Base-by-base conservation (phyloP, 345 rosid genomes). In the Ceriops decandra region DNA sequence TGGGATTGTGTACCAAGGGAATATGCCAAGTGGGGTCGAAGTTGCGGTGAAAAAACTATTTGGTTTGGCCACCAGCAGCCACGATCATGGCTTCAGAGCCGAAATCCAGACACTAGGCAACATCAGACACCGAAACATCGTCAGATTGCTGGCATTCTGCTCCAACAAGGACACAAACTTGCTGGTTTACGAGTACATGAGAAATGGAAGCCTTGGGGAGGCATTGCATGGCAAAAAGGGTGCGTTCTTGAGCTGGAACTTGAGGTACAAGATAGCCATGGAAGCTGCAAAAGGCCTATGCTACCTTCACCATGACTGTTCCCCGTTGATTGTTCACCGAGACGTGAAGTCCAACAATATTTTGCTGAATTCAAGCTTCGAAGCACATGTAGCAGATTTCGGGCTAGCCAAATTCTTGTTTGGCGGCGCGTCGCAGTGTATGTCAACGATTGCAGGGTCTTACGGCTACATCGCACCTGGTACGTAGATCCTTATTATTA, bases 401-500 rank as follows among this genome's bases (percentile, higher is more conserved):
- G 96, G 98, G 35, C 82, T 93, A 0, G 98, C 98, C 13, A 93
- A 93, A 80, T 91, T 86, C 85, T 77, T 91, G 74, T 83, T 80
- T 36, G 88, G 81, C 30, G 98, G 87, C 13, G 81, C 92, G n/a
- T 87, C 97, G 0, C 87, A 93, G 74, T 93, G 97, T 69, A 93
- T 93, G 98, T 93, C 98, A 26, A 92, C 98, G 3, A 80, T 93
- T 65, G 98, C 95, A 30, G 98, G 97, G 62, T 93, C 97, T 0
- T 93, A 93, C 28, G 98, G 98, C 64, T 93, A 93, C 80, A 93
- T 91, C 22, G 98, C 98, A 59, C 98, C 98, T 72, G 98, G 98
- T 93, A 88, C 57, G 69, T 57, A 21, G 28, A 54, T 56, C 51
- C 22, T 42, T 26, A 21, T 11, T 11, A 38, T 38, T 11, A 10